These are phyloP conservation scores for Penicillium sp. DNA, from an alignment of 2,329 filamentous ascomycete species.

Conservation along the genomic window DNA sequence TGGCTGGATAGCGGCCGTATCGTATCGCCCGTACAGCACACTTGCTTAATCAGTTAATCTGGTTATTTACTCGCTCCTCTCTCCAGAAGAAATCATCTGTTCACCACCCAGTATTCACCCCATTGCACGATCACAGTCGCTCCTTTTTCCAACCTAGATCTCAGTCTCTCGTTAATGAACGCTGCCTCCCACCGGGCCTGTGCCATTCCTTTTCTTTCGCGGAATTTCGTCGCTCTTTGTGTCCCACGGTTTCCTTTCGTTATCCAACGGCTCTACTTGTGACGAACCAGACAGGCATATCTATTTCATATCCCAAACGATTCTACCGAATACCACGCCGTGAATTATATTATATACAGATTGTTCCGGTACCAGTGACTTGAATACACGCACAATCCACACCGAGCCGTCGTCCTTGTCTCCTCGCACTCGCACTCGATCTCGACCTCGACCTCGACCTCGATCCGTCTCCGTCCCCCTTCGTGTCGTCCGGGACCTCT, in stretches of 20 bases:
- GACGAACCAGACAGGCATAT: slow-evolving; percentile 9
- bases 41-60: too few species aligned
- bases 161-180: slow-evolving; percentile 7
- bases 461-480: background rate
- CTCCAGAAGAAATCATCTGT: slow-evolving; percentile 2
- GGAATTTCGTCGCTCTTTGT: slow-evolving; percentile 12
- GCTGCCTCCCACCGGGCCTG: background rate
- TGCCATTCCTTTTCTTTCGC: slow-evolving; percentile 6
- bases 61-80: slow-evolving; percentile 5
- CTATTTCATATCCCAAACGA: background rate
- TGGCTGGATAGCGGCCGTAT: background rate
- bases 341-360: too few species aligned
- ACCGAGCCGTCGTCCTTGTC: background rate
- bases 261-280: slow-evolving; percentile 9
- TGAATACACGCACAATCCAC: background rate
- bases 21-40: slow-evolving; percentile 4
- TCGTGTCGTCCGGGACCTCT: slow-evolving; percentile 23
- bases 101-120: background rate
- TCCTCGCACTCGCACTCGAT: background rate
- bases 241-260: slow-evolving; percentile 13
- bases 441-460: background rate
- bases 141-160: background rate
- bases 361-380: background rate
- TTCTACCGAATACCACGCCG: background rate
- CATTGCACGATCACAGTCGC: slow-evolving; percentile 2